Evolutionary conservation across 2,329 filamentous ascomycete genomes (phyloP).

Genomic region (Hansfordia pulvinata): DNA sequence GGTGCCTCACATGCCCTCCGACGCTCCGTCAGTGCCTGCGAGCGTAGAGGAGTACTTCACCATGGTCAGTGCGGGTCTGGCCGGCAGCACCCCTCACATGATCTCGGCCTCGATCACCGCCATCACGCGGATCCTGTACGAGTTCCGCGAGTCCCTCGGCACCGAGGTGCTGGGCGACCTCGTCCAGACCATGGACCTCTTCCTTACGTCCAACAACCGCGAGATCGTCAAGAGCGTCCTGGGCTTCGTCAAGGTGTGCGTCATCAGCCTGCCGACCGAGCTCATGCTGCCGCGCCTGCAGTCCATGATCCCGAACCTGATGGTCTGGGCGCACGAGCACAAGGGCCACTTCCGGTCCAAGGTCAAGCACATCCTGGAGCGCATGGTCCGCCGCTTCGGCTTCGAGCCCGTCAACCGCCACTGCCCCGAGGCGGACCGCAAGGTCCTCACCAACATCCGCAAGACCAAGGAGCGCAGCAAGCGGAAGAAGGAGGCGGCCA

Average conservation of each 20-base stretch:
- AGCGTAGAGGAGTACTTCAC: constrained; percentile 93
- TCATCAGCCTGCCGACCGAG: constrained; percentile 70
- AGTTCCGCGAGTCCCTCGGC: constrained; percentile 64
- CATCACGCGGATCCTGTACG: constrained; percentile 81
- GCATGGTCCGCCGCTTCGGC: constrained; percentile 85
- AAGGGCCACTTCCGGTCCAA: constrained; percentile 95
- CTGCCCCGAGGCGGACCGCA: constrained; percentile 76
- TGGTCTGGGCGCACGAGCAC: constrained; percentile 96
- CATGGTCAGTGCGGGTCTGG: constrained; percentile 93
- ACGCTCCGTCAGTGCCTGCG: constrained; percentile 64
- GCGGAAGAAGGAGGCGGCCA: constrained; percentile 65
- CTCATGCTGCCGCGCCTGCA: constrained; percentile 67
- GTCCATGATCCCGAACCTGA: constrained; percentile 73
- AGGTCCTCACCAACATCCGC: constrained; percentile 85
- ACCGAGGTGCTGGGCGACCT: constrained; percentile 64
- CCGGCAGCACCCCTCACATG: constrained; percentile 90
- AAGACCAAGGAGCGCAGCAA: constrained; percentile 89
- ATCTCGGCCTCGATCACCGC: constrained; percentile 95
- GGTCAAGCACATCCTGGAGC: constrained; percentile 94
- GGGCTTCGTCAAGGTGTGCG: constrained; percentile 92
- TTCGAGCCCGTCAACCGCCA: constrained; percentile 65
- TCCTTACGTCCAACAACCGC: constrained; percentile 89
- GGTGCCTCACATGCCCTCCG: constrained; percentile 72
- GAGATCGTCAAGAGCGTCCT: constrained; percentile 92
- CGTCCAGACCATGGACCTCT: constrained; percentile 89